Evolutionary conservation across 345 rosid genomes (phyloP), one percentile per base, ranked within the genome.

Genomic region (Salix brachista): DNA sequence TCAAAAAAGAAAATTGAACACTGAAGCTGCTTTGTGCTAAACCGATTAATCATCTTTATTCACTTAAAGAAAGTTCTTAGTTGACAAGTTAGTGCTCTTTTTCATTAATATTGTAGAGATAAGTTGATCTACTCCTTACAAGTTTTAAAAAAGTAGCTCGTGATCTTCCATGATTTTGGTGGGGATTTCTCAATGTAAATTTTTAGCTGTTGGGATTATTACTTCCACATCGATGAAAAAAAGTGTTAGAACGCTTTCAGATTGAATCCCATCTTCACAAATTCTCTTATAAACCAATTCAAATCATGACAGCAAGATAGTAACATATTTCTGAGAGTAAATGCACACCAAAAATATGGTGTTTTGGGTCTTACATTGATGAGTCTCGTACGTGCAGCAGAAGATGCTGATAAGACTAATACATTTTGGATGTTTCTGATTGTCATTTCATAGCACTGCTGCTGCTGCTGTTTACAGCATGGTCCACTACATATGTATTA

Each of bases 401-500:
- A 14, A 44, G 16, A 44, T 0, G 50, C 13, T 46, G 50, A 46
- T 4, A 46, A 46, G 5, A 46, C 17, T 3, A 13, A 48, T 10
- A 18, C 34, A 12, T 11, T 30, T 67, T 66, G 64, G 78, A 50
- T 71, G 77, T 58, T 37, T 73, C 75, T 71, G 67, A 73, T 64
- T 75, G 86, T 83, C 80, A 73, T 66, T 67, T 81, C 73, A 81
- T 65, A 41, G 17, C 26, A 4, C 65, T 78, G 67, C 66, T 79
- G 65, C 25, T 61, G 69, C 11, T 41, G 11, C 2, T 41, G 44
- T 62, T 14, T 46, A 66, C 39, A 67, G 75, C 61, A 71, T 36
- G 82, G 83, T 81, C 88, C 83, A 72, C 80, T 50, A 21, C 70
- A 72, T 67, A 79, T 64, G 67, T 56, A 76, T 7, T 64, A 80